Conservation (phyloP, 2,329 filamentous ascomycete species). For the Parascedosporium putredinis region DNA sequence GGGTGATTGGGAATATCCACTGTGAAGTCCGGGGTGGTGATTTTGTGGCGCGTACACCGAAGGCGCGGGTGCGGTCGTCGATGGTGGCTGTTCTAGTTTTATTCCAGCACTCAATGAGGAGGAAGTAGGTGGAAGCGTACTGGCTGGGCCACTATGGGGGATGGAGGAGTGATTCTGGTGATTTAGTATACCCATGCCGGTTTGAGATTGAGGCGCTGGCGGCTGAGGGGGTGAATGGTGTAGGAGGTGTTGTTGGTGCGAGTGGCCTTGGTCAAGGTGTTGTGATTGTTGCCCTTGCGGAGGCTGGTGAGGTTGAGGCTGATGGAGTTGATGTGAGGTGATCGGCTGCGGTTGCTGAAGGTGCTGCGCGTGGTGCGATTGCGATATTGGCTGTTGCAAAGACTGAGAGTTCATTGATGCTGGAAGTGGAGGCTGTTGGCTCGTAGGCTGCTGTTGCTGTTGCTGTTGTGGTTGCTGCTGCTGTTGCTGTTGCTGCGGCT, state of each 20-base stretch:
- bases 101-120: not conserved
- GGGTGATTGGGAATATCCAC: not conserved
- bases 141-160: not conserved
- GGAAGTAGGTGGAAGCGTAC: not conserved
- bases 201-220: constrained; percentile 3
- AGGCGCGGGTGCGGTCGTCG: not conserved
- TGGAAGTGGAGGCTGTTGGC: not conserved
- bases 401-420: not conserved
- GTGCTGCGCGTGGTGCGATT: not conserved
- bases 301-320: not conserved
- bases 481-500: constrained; percentile 1
- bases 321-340: constrained; percentile 7
- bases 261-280: not conserved
- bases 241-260: not conserved
- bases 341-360: not conserved
- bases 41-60: not conserved
- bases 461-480: not conserved
- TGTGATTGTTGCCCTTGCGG: not conserved
- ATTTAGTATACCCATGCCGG: not conserved
- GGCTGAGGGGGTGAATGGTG: not conserved
- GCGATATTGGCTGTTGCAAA: not conserved
- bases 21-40: not conserved
- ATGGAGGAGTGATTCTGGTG: not conserved
- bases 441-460: not conserved
- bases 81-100: not conserved